Base-by-base conservation (phyloP, 1,284 basidiomycete species). In the Irpex sp. region DNA sequence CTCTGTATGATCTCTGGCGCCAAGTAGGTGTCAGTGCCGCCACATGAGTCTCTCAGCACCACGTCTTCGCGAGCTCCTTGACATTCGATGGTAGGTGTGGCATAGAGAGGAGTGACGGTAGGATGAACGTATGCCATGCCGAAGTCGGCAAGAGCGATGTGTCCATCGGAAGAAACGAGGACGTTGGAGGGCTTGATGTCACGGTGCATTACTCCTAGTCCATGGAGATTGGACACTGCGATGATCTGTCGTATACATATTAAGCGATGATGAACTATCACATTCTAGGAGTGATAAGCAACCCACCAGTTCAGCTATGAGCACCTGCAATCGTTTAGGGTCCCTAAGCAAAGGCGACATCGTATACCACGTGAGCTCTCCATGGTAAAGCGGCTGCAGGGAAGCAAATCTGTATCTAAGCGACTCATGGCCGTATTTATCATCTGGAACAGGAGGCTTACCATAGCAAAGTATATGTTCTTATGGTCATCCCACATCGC, bases 161-260 rank as follows among this genome's bases (percentile, higher is more conserved):
- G 84, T 6, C 85, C 85, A 0, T 82, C 82, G 17, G 81, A 81
- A 68, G 85, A 84, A 61, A 88, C 78, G 62, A 87, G 76, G 66
- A 88, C 85, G 74, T 88, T 88, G 64, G 85, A 84, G 2, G 85
- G 85, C 72, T 87, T 88, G 62, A 88, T 76, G 69, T 88, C 86
- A 1, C 65, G 62, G 59, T 72, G 71, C 9, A 71, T 61, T 52
- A 70, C 66, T 6, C 62, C 59, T 1, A 54, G 80, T 1, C 37
- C 36, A 5, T 64, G 65, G 1, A 72, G 60, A 7, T 62, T 55
- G 2, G 54, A 21, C 2, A 72, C 34, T 2, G 66, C 68, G 19
- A 59, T 19, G 5, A 71, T 62, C 71, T 72, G 58, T 4, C 4
- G 60, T 52, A 19, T 49, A 71, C 70, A 57, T 68, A 26, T 64